Conservation (phyloP, 257 asterid genomes). For the Paraleonurus japonicus region DNA sequence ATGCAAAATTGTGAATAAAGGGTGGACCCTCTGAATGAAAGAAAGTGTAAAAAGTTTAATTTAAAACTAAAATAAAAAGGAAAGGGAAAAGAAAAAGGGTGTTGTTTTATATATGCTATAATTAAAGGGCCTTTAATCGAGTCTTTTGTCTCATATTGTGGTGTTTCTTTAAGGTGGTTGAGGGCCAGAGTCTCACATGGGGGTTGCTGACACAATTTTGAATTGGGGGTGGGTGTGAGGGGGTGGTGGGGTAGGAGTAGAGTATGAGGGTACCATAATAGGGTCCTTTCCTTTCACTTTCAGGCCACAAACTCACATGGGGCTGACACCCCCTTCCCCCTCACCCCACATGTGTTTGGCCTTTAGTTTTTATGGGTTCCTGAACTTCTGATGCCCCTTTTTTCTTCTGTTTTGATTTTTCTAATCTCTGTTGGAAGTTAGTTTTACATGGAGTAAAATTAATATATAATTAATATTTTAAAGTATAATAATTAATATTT, state of each 20-base stretch:
- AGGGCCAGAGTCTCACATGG: slow-evolving; percentile 51
- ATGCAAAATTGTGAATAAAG: background rate
- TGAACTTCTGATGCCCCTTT: slow-evolving; percentile 15
- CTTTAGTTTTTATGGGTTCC: slow-evolving; percentile 31
- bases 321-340: slow-evolving; percentile 17
- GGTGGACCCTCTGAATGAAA: background rate
- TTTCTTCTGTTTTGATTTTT: slow-evolving; percentile 12
- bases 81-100: slow-evolving; percentile 14
- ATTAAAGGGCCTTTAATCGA: slow-evolving; percentile 39
- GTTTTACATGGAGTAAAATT: too few species aligned
- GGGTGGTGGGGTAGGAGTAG: slow-evolving; percentile 4
- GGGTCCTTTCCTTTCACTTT: slow-evolving; percentile 44
- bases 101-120: slow-evolving; percentile 24
- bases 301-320: slow-evolving; percentile 40
- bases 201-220: slow-evolving; percentile 34
- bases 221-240: background rate
- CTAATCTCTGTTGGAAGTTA: too few species aligned
- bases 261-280: slow-evolving; percentile 22
- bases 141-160: slow-evolving; percentile 40
- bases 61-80: background rate
- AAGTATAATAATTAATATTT: too few species aligned
- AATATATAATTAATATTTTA: too few species aligned
- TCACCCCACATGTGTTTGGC: slow-evolving; percentile 41
- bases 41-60: background rate
- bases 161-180: slow-evolving; percentile 30